Conservation (phyloP, 2,329 filamentous ascomycete species). For the Ascochyta koolunga region DNA sequence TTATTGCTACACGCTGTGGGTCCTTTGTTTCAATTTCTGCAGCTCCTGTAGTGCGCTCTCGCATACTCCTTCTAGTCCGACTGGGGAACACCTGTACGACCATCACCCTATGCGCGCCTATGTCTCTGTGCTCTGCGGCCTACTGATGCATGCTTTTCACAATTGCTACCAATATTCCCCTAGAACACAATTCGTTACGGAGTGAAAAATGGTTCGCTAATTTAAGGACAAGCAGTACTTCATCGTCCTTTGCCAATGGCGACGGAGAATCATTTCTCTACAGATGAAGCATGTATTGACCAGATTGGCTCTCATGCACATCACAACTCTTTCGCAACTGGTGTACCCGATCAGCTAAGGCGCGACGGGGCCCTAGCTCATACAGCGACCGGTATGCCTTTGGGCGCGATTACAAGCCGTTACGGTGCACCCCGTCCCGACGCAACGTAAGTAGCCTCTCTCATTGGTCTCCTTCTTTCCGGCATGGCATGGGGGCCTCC, state of each 20-base stretch:
- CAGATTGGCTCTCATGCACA: conserved; percentile 54
- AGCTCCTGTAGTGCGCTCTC: conserved; percentile 44
- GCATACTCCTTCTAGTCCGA: conserved; percentile 41
- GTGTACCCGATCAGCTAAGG: conserved; percentile 56
- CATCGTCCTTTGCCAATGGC: conserved; percentile 50
- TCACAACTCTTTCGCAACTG: conserved; percentile 51
- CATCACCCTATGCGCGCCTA: conserved; percentile 37
- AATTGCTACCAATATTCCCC: conserved; percentile 45
- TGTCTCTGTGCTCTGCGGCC: conserved; percentile 28
- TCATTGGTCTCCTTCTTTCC: conserved; percentile 48
- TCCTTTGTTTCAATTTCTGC: conserved; percentile 31
- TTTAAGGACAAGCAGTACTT: conserved; percentile 51
- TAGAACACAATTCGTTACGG: conserved; percentile 35
- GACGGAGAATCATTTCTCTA: conserved; percentile 51
- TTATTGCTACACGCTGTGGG: conserved; percentile 41
- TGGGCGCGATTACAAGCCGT: conserved; percentile 56
- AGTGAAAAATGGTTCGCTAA: conserved; percentile 47
- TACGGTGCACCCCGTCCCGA: conserved; percentile 61
- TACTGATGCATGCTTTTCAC: conserved; percentile 47
- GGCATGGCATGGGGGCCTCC: conserved; percentile 40
- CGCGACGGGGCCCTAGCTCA: conserved; percentile 58
- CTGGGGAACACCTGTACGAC: conserved; percentile 46
- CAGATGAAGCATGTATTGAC: conserved; percentile 55
- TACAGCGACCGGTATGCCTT: conserved; percentile 52
- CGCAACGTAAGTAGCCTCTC: conserved; percentile 59